Evolutionary conservation across 257 asterid genomes (phyloP).

Genomic region (Haberlea rhodopensis): DNA sequence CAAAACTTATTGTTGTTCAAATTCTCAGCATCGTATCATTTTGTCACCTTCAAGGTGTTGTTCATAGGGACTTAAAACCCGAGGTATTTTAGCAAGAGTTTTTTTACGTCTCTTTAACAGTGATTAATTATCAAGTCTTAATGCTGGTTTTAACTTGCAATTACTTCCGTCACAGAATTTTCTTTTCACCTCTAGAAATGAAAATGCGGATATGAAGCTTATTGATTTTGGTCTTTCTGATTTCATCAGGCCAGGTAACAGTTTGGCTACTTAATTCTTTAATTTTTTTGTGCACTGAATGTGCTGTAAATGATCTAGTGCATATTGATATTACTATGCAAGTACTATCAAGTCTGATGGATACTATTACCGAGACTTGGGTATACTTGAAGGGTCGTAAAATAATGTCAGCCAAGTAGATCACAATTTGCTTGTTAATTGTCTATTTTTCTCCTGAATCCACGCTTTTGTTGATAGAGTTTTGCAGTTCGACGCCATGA

Average conservation of each 20-base stretch:
- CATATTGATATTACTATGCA: neutral
- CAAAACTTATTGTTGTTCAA: constrained; percentile 81
- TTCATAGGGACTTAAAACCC: constrained; percentile 96
- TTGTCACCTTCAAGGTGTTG: constrained; percentile 98
- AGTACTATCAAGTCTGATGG: neutral
- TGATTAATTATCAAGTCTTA: constrained; percentile 21
- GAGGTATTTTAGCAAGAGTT: constrained; percentile 53
- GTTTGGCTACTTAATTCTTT: neutral
- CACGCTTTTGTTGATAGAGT: neutral
- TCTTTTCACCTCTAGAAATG: constrained; percentile 79
- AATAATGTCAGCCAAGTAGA: neutral
- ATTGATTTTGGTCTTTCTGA: constrained; percentile 98
- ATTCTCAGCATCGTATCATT: constrained; percentile 88
- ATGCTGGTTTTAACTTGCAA: constrained; percentile 22
- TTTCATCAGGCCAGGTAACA: constrained; percentile 81
- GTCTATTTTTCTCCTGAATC: constrained; percentile 7
- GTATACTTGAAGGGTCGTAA: constrained; percentile 10
- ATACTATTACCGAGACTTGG: constrained; percentile 10
- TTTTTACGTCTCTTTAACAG: constrained; percentile 9
- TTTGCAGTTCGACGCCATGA: neutral
- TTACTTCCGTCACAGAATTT: constrained; percentile 58
- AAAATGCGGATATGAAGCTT: constrained; percentile 91
- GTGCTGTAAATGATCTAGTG: neutral
- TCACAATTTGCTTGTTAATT: constrained; percentile 6
- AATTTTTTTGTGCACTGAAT: neutral